Evolutionary conservation across 805 yeast species (phyloP), one percentile per base, ranked within the genome.

Genomic region (Candida pseudofarinosa): DNA sequence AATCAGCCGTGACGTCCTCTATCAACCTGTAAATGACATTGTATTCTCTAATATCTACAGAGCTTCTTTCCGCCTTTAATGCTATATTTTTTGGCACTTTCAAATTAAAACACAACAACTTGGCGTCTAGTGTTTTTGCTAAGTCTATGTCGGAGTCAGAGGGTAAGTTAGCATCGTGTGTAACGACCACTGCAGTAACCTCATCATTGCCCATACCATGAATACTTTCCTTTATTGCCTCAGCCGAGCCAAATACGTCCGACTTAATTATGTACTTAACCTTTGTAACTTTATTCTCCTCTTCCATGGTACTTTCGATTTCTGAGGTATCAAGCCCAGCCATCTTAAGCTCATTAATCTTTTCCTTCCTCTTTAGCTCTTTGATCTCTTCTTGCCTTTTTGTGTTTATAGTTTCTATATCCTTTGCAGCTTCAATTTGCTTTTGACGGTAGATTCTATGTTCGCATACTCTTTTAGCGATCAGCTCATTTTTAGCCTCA

Each of bases 191-290:
- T 3, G 89, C 78, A 46, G 72, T 69, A 4, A 91, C 91, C 56
- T 87, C 95, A 1, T 85, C 86, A 59, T 91, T 90, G 4, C 97
- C 97, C n/a, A 93, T 65, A 10, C 82, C 81, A 45, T 74, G 73
- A 38, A 93, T 79, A 52, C 91, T 81, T 59, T 90, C 97, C 32
- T 70, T 75, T 28, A 93, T 85, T 1, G 99, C 99, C 59, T 93
- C 99, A 0, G 87, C 85, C 0, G 98, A 90, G 0, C 99, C 99
- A 51, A 83, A 82, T 1, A 91, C 97, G 64, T 93, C 99, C 0
- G 96, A 86, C 58, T 87, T 88, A 30, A 93, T 71, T 19, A 93
- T 81, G 50, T 83, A 88, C 23, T 80, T 79, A 10, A 64, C 65
- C 12, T 65, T 59, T 58, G 56, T 38, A 40, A 60, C 41, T 35